These are phyloP conservation scores for Pythium aphanidermatum DNA, from an alignment of 352 stramenopile genomes.

Conservation along the genomic window DNA sequence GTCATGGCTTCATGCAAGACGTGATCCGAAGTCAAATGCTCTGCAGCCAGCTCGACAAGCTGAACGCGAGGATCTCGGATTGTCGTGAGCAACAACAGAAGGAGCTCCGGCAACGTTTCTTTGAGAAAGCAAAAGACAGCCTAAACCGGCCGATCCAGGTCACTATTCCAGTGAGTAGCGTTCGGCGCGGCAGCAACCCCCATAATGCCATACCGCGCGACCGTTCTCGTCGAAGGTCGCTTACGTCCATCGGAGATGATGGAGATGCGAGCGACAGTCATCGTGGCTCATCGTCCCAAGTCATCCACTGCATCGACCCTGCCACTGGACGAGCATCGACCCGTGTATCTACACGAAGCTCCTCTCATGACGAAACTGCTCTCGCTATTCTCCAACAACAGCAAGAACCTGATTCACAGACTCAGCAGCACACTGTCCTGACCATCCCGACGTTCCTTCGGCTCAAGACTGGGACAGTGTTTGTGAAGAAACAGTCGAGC, in stretches of 20 bases:
- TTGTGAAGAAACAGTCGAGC: conserved; percentile 79
- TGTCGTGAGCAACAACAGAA: conserved; percentile 73
- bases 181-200: conserved; percentile 19
- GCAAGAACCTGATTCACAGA: neutral
- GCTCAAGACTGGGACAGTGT: conserved; percentile 58
- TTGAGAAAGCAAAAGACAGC: conserved; percentile 64
- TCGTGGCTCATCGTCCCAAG: conserved; percentile 3
- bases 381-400: conserved; percentile 3
- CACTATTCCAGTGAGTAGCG: conserved; percentile 15
- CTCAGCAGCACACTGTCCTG: conserved; percentile 10
- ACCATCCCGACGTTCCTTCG: conserved; percentile 35
- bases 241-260: conserved; percentile 27
- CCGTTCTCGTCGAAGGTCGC: conserved; percentile 24
- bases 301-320: too few species aligned
- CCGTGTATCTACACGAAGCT: too few species aligned
- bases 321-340: too few species aligned
- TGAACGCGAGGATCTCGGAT: conserved; percentile 59
- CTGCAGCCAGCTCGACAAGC: conserved; percentile 75
- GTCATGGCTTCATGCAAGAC: conserved; percentile 81
- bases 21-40: conserved; percentile 82
- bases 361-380: neutral
- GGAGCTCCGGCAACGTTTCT: conserved; percentile 66
- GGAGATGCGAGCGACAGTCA: conserved; percentile 1
- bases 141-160: conserved; percentile 36
- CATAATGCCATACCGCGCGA: conserved; percentile 12